Conservation (phyloP, 768 basidiomycete genomes). For the Nidularia pulvinata region DNA sequence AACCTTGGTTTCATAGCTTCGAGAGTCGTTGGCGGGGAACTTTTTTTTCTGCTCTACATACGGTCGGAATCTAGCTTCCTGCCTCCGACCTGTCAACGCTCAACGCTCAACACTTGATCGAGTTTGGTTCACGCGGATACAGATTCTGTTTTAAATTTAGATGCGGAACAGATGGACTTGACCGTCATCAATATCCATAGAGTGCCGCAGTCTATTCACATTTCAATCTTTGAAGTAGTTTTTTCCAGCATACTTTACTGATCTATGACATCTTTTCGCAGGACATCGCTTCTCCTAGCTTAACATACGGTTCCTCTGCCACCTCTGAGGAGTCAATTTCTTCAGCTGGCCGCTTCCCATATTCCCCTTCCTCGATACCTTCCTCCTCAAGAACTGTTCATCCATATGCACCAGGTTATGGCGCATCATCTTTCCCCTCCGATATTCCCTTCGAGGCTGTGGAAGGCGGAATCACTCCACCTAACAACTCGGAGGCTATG, state of each 20-base stretch:
- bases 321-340: slow-evolving; percentile 23
- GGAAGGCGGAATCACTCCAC: not conserved
- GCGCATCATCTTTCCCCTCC: not conserved
- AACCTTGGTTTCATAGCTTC: too few relatives aligned
- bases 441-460: not conserved
- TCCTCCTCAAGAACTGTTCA: not conserved
- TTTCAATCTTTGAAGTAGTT: not conserved
- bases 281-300: slow-evolving; percentile 22
- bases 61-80: too few relatives aligned
- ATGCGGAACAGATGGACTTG: too few relatives aligned
- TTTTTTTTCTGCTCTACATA: too few relatives aligned
- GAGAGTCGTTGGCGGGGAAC: too few relatives aligned
- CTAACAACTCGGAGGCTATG: not conserved
- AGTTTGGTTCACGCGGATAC: too few relatives aligned
- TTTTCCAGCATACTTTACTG: too few relatives aligned
- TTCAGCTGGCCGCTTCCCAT: not conserved
- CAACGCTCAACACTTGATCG: too few relatives aligned
- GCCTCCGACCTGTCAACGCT: too few relatives aligned
- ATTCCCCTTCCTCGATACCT: not conserved
- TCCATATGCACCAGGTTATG: not conserved
- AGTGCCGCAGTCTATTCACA: not conserved
- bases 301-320: slow-evolving; percentile 29
- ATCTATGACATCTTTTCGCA: not conserved
- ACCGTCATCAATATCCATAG: too few relatives aligned
- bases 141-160: too few relatives aligned